Percentiles rank a stretch among this genome's conserved stretches.
Conservation (phyloP, 148 eudicot genomes). For the Polygonum maritimum region DNA sequence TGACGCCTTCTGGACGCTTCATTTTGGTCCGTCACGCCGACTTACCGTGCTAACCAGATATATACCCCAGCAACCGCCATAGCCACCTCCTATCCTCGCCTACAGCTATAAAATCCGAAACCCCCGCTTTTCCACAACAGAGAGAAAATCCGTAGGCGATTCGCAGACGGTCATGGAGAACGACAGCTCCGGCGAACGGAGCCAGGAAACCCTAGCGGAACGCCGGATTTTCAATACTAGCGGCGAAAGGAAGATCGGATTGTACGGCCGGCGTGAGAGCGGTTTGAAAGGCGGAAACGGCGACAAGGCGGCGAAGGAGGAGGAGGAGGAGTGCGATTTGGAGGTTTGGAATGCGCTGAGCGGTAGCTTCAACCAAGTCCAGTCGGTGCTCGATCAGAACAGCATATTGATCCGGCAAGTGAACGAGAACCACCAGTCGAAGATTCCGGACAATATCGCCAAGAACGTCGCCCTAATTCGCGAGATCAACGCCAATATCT, state of each 20-base stretch:
- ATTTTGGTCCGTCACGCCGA: conserved; percentile 2
- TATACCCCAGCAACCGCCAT: conserved; percentile 1
- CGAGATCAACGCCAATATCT: conserved; percentile 47
- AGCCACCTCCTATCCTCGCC: neutral
- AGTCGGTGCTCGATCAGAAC: conserved; percentile 50
- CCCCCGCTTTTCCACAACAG: neutral
- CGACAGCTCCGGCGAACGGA: neutral
- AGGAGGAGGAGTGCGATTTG: conserved; percentile 7
- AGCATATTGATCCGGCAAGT: conserved; percentile 47
- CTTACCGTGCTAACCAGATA: neutral
- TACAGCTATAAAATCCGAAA: neutral
- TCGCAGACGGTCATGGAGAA: neutral
- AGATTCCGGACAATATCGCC: conserved; percentile 41
- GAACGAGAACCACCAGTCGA: conserved; percentile 63
- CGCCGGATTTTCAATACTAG: neutral
- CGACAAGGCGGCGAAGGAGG: conserved; percentile 6
- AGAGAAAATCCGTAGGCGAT: neutral
- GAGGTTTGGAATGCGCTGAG: conserved; percentile 36
- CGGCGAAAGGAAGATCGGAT: conserved; percentile 8
- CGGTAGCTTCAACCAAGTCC: conserved; percentile 38
- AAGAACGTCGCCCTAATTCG: conserved; percentile 50
- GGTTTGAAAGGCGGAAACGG: neutral
- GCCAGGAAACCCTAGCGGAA: conserved; percentile 5
- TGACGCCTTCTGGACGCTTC: neutral
- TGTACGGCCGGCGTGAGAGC: neutral